These are phyloP conservation scores for Bryoerythrophyllum caledonicum DNA, from an alignment of 225 moss, liverwort and hornwort species.

Conservation along the genomic window DNA sequence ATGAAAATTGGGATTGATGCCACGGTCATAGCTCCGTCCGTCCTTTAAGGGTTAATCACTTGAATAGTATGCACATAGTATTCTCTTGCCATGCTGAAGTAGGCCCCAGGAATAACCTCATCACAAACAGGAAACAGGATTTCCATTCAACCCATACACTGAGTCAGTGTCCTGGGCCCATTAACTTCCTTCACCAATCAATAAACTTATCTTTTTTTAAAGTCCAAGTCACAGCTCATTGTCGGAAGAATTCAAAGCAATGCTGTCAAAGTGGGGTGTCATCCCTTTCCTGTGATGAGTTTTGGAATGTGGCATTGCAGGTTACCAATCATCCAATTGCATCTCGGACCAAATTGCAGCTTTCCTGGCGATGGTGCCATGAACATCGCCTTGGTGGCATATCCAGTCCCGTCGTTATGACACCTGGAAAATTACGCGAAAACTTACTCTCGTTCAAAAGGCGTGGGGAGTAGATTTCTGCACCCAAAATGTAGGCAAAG, in stretches of 20 bases:
- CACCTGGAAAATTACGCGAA: not conserved
- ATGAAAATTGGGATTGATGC: too few relatives aligned
- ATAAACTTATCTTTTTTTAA: not conserved
- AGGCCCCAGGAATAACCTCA: conserved; percentile 1
- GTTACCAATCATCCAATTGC: conserved; percentile 2
- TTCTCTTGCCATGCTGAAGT: conserved; percentile 6
- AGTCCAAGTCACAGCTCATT: conserved; percentile 9
- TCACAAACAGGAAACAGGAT: too few relatives aligned
- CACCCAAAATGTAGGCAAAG: not conserved
- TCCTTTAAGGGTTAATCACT: not conserved
- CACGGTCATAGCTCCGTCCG: too few relatives aligned
- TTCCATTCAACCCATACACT: not conserved
- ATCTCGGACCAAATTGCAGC: not conserved
- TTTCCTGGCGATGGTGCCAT: not conserved
- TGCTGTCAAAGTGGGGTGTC: not conserved
- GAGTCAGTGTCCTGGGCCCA: not conserved
- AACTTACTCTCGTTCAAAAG: too few relatives aligned
- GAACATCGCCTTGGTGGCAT: not conserved
- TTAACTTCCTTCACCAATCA: not conserved
- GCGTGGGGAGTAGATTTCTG: too few relatives aligned
- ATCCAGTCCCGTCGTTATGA: too few relatives aligned
- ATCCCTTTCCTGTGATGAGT: not conserved
- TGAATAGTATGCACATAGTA: conserved; percentile 9
- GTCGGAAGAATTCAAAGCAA: conserved; percentile 10
- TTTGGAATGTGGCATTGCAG: not conserved